Conservation (phyloP, 768 basidiomycete genomes). For the Suillus spraguei region DNA sequence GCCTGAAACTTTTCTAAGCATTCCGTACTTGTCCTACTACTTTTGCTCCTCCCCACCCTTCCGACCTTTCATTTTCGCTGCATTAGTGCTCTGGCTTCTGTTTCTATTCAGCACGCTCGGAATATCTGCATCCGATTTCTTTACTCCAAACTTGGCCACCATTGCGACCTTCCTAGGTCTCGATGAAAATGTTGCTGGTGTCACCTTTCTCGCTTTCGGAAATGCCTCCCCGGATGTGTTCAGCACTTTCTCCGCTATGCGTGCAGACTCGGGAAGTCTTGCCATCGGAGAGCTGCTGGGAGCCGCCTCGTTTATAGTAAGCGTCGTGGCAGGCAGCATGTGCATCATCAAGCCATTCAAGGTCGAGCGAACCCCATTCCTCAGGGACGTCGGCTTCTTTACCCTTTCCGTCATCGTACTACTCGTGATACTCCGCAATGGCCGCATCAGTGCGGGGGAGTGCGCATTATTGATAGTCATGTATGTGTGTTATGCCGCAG, state of each 20-base stretch:
- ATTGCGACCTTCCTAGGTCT: conserved; percentile 84
- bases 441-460: conserved; percentile 71
- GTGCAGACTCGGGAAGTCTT: conserved; percentile 78
- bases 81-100: conserved; percentile 74
- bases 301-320: conserved; percentile 94
- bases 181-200: conserved; percentile 93
- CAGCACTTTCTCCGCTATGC: conserved; percentile 93
- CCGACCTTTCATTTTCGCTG: conserved; percentile 63
- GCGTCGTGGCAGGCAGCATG: conserved; percentile 97
- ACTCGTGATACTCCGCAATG: conserved; percentile 77
- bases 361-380: conserved; percentile 77
- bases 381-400: conserved; percentile 96
- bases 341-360: conserved; percentile 95
- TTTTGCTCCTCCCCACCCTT: conserved; percentile 62
- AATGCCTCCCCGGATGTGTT: conserved; percentile 98
- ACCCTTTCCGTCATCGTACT: conserved; percentile 79
- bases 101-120: conserved; percentile 97
- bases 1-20: conserved; percentile 65
- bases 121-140: conserved; percentile 95
- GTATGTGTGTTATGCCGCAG: conserved; percentile 76
- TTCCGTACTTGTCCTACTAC: conserved; percentile 70
- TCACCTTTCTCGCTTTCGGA: conserved; percentile 96
- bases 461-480: conserved; percentile 67
- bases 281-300: conserved; percentile 96
- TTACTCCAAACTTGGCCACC: conserved; percentile 93